Conservation (phyloP, 768 basidiomycete genomes). For the Dioszegia aurantiaca region DNA sequence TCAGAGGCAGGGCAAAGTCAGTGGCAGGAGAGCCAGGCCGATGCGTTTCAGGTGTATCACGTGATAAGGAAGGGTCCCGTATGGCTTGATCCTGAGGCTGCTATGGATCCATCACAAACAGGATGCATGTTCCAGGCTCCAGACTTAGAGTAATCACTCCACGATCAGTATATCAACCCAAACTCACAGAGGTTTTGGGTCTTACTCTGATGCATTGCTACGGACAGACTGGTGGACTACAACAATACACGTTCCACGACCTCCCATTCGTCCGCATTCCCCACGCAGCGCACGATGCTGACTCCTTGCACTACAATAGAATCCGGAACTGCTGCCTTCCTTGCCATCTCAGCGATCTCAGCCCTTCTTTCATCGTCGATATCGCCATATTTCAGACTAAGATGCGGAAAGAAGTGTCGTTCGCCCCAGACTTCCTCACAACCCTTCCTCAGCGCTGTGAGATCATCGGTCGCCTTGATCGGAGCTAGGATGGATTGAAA, state of each 20-base stretch:
- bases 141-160: no score
- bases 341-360: not conserved
- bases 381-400: slow-evolving; percentile 7
- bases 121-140: no score
- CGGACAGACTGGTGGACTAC: no score
- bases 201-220: no score
- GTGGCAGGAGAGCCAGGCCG: no score
- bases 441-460: not conserved
- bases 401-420: not conserved
- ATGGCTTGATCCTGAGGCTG: no score
- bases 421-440: not conserved
- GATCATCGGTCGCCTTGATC: not conserved
- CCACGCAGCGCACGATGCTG: slow-evolving; percentile 6
- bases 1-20: no score
- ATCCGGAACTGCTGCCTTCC: not conserved
- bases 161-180: no score
- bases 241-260: slow-evolving; percentile 2
- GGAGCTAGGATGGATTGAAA: slow-evolving; percentile 4
- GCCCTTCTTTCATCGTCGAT: not conserved
- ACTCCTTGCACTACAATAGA: not conserved
- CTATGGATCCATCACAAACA: no score
- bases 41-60: no score
- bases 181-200: no score
- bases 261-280: slow-evolving; percentile 2
- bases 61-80: no score